These are phyloP conservation scores for Ophiosphaerella korrae DNA, from an alignment of 2,329 filamentous ascomycete genomes.

Conservation along the genomic window DNA sequence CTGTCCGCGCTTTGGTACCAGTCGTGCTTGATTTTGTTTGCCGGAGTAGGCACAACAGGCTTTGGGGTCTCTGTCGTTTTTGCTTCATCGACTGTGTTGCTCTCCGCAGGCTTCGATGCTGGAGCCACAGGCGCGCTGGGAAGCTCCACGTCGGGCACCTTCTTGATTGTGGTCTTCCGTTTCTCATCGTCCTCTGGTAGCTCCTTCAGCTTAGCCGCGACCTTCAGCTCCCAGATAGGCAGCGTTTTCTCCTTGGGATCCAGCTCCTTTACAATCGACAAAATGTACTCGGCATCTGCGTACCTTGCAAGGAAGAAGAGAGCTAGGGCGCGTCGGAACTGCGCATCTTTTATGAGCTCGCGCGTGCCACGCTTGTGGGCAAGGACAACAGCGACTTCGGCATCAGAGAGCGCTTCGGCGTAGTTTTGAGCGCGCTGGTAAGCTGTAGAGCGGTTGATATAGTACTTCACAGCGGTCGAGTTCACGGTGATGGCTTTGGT, in stretches of 20 bases:
- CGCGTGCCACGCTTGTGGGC: slow-evolving; percentile 76
- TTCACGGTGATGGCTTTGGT: slow-evolving; percentile 67
- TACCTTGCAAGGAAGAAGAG: slow-evolving; percentile 72
- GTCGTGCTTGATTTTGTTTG: slow-evolving; percentile 68
- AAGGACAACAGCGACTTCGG: slow-evolving; percentile 59
- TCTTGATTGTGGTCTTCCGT: slow-evolving; percentile 43
- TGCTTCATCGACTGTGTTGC: neutral
- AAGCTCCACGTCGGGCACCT: slow-evolving; percentile 59
- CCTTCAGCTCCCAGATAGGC: slow-evolving; percentile 64
- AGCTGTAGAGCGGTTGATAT: slow-evolving; percentile 80
- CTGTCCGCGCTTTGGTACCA: slow-evolving; percentile 70
- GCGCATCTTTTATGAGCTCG: slow-evolving; percentile 77
- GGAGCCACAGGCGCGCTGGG: slow-evolving; percentile 42
- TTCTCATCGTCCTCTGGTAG: slow-evolving; percentile 57
- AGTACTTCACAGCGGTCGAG: slow-evolving; percentile 74
- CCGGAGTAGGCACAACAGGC: slow-evolving; percentile 48
- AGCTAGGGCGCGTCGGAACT: slow-evolving; percentile 78
- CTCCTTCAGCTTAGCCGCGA: slow-evolving; percentile 56
- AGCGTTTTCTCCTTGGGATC: slow-evolving; percentile 59
- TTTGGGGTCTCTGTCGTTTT: slow-evolving; percentile 29
- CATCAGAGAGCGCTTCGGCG: slow-evolving; percentile 55
- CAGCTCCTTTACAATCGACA: slow-evolving; percentile 62
- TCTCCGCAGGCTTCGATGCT: slow-evolving; percentile 19
- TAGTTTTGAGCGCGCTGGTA: slow-evolving; percentile 66
- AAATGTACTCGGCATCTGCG: slow-evolving; percentile 75